These are phyloP conservation scores for Dactylonectria estremocensis DNA, from an alignment of 2,329 filamentous ascomycete genomes.

Conservation along the genomic window DNA sequence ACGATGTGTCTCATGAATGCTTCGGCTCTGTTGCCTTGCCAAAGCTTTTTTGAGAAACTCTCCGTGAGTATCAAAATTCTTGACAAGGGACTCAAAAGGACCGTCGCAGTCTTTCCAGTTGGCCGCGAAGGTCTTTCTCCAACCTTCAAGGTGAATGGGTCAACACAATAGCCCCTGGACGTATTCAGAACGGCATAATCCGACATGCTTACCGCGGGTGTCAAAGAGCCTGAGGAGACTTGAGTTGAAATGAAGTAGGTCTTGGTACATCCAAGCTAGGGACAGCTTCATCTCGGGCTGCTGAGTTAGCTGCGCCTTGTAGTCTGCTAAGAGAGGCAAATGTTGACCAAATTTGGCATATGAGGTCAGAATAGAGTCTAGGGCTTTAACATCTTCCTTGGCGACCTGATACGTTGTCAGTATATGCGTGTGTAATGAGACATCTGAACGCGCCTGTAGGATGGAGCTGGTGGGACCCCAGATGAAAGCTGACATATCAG, in stretches of 20 bases:
- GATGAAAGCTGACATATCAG: conserved; percentile 5
- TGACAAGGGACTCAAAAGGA: conserved; percentile 2
- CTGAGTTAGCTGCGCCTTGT: not conserved
- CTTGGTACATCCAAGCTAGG: conserved; percentile 22
- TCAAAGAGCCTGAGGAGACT: conserved; percentile 13
- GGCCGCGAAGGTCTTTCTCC: conserved; percentile 17
- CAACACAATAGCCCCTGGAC: no score
- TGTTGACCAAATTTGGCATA: conserved; percentile 4
- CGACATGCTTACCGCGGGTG: not conserved
- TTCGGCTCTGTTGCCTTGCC: not conserved
- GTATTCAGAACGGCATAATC: no score
- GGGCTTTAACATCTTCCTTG: not conserved
- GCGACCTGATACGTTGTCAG: not conserved
- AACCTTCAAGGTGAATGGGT: not conserved
- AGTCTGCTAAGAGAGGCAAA: conserved; percentile 10
- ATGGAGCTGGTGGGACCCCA: conserved; percentile 21
- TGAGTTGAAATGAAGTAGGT: conserved; percentile 9
- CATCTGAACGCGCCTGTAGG: not conserved
- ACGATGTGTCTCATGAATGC: not conserved
- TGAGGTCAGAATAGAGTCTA: conserved; percentile 16
- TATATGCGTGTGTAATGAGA: not conserved
- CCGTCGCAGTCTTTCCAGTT: conserved; percentile 19
- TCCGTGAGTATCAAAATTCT: conserved; percentile 2
- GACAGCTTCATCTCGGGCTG: conserved; percentile 8
- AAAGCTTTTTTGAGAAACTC: not conserved